A percentile compares a stretch with the other conserved stretches of the same genome.
These are phyloP conservation scores for Gymnopilus junonius DNA, from an alignment of 768 basidiomycete species.

Conservation along the genomic window DNA sequence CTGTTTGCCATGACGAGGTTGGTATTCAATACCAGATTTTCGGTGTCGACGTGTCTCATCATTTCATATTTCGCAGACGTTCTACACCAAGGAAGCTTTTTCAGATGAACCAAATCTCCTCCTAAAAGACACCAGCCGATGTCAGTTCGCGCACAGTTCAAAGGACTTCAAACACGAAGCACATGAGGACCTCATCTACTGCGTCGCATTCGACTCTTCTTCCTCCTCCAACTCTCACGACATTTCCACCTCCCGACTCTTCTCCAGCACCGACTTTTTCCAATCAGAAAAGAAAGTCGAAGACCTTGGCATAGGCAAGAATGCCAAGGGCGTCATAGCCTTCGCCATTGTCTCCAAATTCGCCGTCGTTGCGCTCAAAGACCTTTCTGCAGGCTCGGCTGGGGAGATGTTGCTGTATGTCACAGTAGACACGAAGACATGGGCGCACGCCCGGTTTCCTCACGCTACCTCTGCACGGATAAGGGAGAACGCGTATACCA, in stretches of 20 bases:
- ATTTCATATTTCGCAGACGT: conserved; percentile 61
- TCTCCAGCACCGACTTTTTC: conserved; percentile 88
- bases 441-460: conserved; percentile 93
- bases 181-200: conserved; percentile 79
- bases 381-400: conserved; percentile 52
- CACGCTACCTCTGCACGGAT: conserved; percentile 81
- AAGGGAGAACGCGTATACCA: conserved; percentile 92
- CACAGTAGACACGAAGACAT: conserved; percentile 77
- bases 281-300: conserved; percentile 63
- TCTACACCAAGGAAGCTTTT: conserved; percentile 88
- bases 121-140: conserved; percentile 72
- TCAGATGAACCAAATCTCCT: conserved; percentile 59
- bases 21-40: conserved; percentile 22
- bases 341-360: conserved; percentile 94
- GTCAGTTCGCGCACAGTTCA: conserved; percentile 90
- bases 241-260: conserved; percentile 72
- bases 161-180: conserved; percentile 82
- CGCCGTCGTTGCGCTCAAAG: conserved; percentile 88
- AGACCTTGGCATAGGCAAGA: conserved; percentile 84
- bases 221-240: conserved; percentile 50
- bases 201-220: conserved; percentile 81
- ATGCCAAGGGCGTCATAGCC: conserved; percentile 88
- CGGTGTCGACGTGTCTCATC: not conserved
- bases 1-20: conserved; percentile 76
- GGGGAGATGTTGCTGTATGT: conserved; percentile 89